A percentile compares a stretch with the other conserved stretches of the same genome.
Evolutionary conservation across 139 green algal genomes (phyloP).

Genomic region (Desmodesmus armatus): DNA sequence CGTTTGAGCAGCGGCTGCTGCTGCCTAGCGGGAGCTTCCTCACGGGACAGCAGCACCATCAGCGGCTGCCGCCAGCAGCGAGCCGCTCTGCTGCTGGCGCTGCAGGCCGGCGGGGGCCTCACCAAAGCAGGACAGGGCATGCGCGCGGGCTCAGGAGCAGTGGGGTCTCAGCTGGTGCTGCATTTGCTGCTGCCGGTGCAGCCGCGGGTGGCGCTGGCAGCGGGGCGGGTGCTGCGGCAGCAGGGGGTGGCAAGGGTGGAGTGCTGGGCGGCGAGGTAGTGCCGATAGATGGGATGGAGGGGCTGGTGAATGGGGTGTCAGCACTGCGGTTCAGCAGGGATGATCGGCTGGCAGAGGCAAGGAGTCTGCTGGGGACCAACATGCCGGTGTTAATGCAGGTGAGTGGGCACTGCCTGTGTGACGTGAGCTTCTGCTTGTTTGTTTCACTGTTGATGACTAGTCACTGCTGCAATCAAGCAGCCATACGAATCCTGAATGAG

Average conservation of each 20-base stretch:
- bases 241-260: not conserved
- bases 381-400: constrained; percentile 25
- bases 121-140: not conserved
- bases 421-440: not conserved
- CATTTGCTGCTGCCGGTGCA: constrained; percentile 8
- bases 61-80: too few species aligned
- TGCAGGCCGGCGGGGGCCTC: not conserved
- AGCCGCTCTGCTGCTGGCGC: not conserved
- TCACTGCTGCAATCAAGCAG: too few species aligned
- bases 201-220: not conserved
- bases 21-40: constrained; percentile 16
- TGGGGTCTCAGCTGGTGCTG: not conserved
- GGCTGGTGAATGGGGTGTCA: not conserved
- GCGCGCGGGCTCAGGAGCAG: constrained; percentile 4
- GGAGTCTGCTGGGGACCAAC: constrained; percentile 43
- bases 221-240: not conserved
- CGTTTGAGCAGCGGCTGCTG: constrained; percentile 30
- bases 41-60: not conserved
- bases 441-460: not conserved
- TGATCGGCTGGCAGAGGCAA: constrained; percentile 77
- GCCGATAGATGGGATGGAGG: constrained; percentile 40
- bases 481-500: too few species aligned
- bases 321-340: constrained; percentile 81
- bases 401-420: too few species aligned
- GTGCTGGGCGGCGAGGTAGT: not conserved